Conservation (phyloP, 164 flowering plant species). For the Stephania yunnanensis region DNA sequence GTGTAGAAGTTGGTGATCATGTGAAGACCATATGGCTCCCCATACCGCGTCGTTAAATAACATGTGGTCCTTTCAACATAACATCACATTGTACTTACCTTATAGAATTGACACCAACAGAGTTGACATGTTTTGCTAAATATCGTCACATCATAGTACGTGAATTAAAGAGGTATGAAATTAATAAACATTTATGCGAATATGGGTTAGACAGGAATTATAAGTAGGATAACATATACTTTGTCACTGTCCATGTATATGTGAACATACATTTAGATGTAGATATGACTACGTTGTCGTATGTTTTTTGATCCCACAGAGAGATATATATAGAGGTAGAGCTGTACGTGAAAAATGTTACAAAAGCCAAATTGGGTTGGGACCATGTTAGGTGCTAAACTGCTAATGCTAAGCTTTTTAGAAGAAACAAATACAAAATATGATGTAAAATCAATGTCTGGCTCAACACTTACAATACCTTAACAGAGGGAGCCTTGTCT, state of each 20-base stretch:
- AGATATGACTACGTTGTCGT: background rate
- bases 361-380: background rate
- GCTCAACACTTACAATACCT: background rate
- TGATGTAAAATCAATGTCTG: constrained; percentile 1
- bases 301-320: background rate
- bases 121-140: background rate
- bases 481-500: constrained; percentile 2
- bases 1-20: background rate
- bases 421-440: background rate
- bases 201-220: background rate
- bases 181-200: background rate
- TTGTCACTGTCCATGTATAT: background rate
- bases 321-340: background rate
- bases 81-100: background rate
- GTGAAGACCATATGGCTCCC: constrained; percentile 1
- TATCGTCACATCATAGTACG: background rate
- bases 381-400: background rate
- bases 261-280: background rate
- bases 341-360: background rate
- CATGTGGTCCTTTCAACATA: background rate
- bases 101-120: background rate
- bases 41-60: constrained; percentile 1
- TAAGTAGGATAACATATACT: background rate
- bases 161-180: too few relatives aligned
- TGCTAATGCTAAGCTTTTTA: background rate